Conservation (phyloP, 768 basidiomycete genomes). For the Lactarius hengduanensis region DNA sequence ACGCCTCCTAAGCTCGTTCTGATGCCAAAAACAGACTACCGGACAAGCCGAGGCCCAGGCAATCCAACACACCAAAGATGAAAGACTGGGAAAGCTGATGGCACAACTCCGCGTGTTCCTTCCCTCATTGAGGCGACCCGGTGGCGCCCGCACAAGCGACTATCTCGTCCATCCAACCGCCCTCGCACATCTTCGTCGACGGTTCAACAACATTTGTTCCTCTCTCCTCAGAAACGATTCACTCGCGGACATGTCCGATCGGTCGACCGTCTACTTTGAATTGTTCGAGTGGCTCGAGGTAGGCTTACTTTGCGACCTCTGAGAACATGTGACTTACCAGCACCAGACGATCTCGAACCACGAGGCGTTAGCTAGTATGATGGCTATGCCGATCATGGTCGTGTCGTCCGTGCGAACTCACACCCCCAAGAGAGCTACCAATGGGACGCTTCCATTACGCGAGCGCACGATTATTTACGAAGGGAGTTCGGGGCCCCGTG, state of each 20-base stretch:
- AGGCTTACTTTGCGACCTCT: conserved; percentile 19
- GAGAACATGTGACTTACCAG: conserved; percentile 3
- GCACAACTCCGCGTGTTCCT: conserved; percentile 76
- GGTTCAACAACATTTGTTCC: conserved; percentile 87
- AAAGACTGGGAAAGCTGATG: conserved; percentile 67
- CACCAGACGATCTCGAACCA: conserved; percentile 88
- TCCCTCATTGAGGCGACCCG: conserved; percentile 72
- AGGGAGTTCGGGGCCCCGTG: conserved; percentile 86
- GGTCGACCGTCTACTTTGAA: conserved; percentile 81
- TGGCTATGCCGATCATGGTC: conserved; percentile 97
- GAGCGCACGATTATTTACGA: conserved; percentile 88
- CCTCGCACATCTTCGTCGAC: conserved; percentile 84
- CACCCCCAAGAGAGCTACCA: conserved; percentile 52
- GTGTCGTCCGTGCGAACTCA: conserved; percentile 63
- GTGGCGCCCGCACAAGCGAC: conserved; percentile 81
- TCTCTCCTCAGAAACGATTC: conserved; percentile 89
- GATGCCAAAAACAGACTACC: conserved; percentile 50
- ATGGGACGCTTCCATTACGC: conserved; percentile 52
- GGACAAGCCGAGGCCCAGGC: conserved; percentile 78
- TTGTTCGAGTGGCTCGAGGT: conserved; percentile 93
- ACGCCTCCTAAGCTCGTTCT: conserved; percentile 7
- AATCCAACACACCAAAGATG: conserved; percentile 71
- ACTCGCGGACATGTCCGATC: conserved; percentile 90
- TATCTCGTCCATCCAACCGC: conserved; percentile 91
- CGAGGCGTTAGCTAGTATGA: conserved; percentile 91